Evolutionary conservation across 2,329 filamentous ascomycete genomes (phyloP).

Genomic region (Fusarium oligoseptatum): DNA sequence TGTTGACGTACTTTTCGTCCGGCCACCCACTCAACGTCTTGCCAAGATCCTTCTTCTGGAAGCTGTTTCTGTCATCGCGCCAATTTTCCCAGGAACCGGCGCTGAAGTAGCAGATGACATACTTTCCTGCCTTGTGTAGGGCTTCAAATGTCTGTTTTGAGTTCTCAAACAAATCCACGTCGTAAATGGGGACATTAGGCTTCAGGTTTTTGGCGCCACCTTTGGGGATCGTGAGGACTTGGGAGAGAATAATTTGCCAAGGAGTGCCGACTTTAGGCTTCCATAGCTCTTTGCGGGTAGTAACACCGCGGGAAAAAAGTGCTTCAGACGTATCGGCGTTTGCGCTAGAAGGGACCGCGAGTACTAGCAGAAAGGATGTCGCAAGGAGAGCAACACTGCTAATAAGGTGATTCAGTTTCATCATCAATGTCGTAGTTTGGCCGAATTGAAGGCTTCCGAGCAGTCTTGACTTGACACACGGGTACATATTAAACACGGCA

Average conservation of each 20-base stretch:
- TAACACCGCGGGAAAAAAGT: background rate
- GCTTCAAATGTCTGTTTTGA: conserved; percentile 59
- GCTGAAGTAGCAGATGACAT: conserved; percentile 82
- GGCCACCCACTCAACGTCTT: conserved; percentile 72
- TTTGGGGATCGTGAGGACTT: conserved; percentile 58
- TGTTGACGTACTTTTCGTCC: conserved; percentile 75
- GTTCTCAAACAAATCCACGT: conserved; percentile 70
- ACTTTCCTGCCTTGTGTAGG: conserved; percentile 68
- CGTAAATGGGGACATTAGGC: conserved; percentile 64
- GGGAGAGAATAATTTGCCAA: conserved; percentile 73
- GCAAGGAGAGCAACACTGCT: background rate
- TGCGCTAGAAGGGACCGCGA: background rate
- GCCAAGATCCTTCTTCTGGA: conserved; percentile 69
- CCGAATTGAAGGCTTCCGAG: background rate
- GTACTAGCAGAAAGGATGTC: background rate
- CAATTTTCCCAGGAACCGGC: conserved; percentile 77
- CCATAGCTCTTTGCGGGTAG: conserved; percentile 57
- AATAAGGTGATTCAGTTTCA: background rate
- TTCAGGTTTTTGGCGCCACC: conserved; percentile 46
- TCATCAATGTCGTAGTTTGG: background rate
- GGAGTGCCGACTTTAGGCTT: conserved; percentile 63
- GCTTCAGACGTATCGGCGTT: background rate
- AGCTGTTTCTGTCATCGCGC: conserved; percentile 69
- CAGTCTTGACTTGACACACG: background rate
- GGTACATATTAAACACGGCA: background rate